Evolutionary conservation across 495 filamentous ascomycete genomes (phyloP), one percentile per base, ranked within the genome.

Genomic region (Lophium mytilinum): DNA sequence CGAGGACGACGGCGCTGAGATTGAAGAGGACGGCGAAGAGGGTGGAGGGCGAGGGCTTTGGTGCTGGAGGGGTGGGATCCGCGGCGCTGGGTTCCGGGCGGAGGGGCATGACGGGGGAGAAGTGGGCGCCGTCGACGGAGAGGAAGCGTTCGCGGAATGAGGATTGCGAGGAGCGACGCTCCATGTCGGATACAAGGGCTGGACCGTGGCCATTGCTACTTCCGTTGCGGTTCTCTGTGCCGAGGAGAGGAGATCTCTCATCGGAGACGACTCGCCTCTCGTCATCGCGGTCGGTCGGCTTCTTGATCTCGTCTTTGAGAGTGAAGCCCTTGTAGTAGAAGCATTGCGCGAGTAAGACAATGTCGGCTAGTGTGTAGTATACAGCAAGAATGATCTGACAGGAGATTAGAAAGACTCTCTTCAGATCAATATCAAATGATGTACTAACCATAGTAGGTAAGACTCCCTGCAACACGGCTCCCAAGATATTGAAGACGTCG

Each of bases 401-500:
- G 43, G n/a, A 5, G 46, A 36, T 39, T 12, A 57, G 12, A 52
- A 10, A 15, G 3, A 18, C 7, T 17, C 3, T 33, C 6, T n/a
- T 5, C 8, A n/a, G 24, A 36, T n/a, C 10, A 15, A 17, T 15
- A n/a, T 37, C 1, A 36, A 14, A 6, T 15, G 10, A n/a, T 9
- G 24, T 1, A 61, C 52, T 17, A 58, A 76, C 72, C 93, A 98
- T 98, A 0, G 93, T 98, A 6, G 93, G 92, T 37, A 97, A 72
- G 8, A 98, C 92, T 18, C 89, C 88, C 67, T 98, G 93, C n/a
- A 96, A 62, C 4, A 96, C 81, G 14, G 90, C 88, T 5, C 93
- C 93, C 3, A 95, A 78, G 49, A 98, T 90, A 66, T 98, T 98
- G 76, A 96, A 98, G 41, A 97, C 81, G 84, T 98, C 93, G 17